Conservation (phyloP, 2,329 filamentous ascomycete genomes). For the Achaetomium macrosporum region DNA sequence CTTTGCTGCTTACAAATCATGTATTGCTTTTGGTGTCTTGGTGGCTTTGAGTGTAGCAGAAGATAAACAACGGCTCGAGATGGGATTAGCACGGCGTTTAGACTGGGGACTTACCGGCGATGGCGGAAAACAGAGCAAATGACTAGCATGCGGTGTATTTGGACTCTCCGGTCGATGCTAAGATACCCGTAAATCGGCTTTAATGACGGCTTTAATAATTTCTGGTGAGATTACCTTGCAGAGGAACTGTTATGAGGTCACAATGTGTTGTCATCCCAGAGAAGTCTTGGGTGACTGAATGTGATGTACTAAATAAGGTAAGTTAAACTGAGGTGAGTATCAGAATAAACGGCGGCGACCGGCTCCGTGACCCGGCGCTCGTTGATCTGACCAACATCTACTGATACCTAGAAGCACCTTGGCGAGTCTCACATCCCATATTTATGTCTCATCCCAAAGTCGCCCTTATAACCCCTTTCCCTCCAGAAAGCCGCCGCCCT, state of each 20-base stretch:
- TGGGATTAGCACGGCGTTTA: not conserved
- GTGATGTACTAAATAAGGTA: no score
- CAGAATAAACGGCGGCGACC: no score
- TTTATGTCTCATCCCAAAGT: not conserved
- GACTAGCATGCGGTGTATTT: not conserved
- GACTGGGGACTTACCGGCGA: not conserved
- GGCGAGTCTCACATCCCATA: not conserved
- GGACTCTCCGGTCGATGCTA: not conserved
- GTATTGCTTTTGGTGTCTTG: not conserved
- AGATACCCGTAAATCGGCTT: conserved; percentile 7
- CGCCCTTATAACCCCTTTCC: not conserved
- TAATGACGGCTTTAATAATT: not conserved
- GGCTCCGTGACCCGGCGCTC: no score
- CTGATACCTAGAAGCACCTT: no score
- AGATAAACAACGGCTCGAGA: not conserved
- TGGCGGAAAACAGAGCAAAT: not conserved
- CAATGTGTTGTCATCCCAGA: no score
- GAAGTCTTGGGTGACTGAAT: no score
- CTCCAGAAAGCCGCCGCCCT: not conserved
- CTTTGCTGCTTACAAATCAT: not conserved
- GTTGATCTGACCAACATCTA: no score
- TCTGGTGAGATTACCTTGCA: no score
- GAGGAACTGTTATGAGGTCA: no score
- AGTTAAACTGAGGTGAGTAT: no score
- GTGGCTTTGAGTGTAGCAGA: not conserved